Evolutionary conservation across 176 grass and related monocot genomes (phyloP).

Genomic region (Zoysia pacifica): DNA sequence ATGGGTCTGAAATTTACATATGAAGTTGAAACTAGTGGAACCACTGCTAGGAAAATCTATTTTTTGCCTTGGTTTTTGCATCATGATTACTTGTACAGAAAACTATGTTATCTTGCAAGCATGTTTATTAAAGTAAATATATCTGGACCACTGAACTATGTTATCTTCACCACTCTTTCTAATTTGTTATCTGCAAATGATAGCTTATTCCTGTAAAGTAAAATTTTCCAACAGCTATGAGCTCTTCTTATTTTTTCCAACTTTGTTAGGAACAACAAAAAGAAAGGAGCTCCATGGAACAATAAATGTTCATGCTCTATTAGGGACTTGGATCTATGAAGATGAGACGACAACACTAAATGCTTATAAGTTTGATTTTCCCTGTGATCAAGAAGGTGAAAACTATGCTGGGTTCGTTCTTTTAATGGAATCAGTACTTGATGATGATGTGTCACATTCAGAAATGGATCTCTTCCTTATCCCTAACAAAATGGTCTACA

Average conservation of each 20-base stretch:
- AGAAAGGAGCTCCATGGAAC: constrained; percentile 86
- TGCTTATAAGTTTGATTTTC: constrained; percentile 71
- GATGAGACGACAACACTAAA: constrained; percentile 58
- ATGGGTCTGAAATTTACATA: constrained; percentile 1
- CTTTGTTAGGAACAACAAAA: constrained; percentile 79
- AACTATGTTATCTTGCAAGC: background rate
- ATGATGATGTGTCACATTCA: constrained; percentile 70
- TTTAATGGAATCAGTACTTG: constrained; percentile 74
- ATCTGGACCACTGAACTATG: constrained; percentile 15
- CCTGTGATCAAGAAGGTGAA: constrained; percentile 68
- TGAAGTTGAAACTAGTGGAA: constrained; percentile 8
- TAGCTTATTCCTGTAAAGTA: constrained; percentile 21
- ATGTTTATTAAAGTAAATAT: constrained; percentile 32
- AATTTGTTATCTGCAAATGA: constrained; percentile 21
- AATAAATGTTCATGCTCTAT: constrained; percentile 49
- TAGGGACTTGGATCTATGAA: constrained; percentile 72
- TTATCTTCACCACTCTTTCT: constrained; percentile 13
- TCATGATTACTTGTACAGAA: constrained; percentile 12
- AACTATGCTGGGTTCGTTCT: constrained; percentile 77
- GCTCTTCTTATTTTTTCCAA: constrained; percentile 25
- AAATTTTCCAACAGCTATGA: background rate
- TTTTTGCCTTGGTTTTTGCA: constrained; percentile 29
- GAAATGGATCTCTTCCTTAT: constrained; percentile 81
- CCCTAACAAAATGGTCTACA: constrained; percentile 75
- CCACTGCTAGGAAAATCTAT: constrained; percentile 20